Percentiles rank a stretch among this genome's conserved stretches.
phyloP scores from a whole-genome alignment of 257 asterid species.

The Solanum pinnatisectum region DNA sequence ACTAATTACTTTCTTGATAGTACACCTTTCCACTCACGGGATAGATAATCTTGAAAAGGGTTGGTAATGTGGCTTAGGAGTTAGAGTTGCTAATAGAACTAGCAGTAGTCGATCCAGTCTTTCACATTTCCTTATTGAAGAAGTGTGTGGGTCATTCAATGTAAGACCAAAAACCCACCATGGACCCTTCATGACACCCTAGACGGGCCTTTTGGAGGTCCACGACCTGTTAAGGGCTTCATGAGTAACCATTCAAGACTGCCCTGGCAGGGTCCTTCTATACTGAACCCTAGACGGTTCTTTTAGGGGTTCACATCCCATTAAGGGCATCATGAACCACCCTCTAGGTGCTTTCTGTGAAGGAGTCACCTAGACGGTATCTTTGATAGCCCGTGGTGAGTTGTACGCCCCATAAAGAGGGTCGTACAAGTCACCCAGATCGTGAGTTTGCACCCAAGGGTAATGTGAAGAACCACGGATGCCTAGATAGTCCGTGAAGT shows the following conservation, averaged over 20 bases:
- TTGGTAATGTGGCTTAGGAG: neutral
- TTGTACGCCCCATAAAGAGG: neutral
- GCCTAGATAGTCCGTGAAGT: neutral
- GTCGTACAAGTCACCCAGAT: neutral
- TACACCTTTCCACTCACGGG: no score
- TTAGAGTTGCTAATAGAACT: neutral
- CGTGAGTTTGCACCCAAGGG: neutral
- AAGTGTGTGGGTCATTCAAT: no score
- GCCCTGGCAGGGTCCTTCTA: neutral
- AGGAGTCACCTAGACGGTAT: neutral
- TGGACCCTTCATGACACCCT: neutral
- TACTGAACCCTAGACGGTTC: accelerated
- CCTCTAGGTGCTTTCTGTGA: neutral
- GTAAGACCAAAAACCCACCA: neutral
- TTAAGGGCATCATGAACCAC: neutral
- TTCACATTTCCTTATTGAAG: neutral
- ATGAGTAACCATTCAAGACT: neutral
- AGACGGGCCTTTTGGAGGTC: neutral
- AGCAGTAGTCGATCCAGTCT: neutral
- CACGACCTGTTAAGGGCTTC: neutral
- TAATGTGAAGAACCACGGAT: neutral
- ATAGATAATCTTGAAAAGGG: neutral
- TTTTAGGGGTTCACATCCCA: neutral
- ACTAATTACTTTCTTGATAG: no score
- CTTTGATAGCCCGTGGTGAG: neutral